Conservation (phyloP, 768 basidiomycete genomes). For the Tulasnella calospora region DNA sequence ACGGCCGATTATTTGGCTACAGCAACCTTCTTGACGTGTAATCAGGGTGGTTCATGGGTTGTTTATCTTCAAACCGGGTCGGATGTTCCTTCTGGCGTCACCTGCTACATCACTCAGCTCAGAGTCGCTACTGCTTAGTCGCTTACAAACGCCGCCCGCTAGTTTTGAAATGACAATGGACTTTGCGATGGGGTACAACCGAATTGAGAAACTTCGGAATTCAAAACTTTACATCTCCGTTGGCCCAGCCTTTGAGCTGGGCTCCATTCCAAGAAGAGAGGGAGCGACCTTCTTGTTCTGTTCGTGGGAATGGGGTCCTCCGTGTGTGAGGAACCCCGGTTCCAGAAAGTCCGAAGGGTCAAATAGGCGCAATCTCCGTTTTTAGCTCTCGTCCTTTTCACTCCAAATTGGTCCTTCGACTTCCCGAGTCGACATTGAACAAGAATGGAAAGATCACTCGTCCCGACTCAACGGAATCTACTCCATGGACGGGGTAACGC, state of each 20-base stretch:
- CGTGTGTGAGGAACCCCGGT: background rate
- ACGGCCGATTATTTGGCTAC: background rate
- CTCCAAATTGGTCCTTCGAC: background rate
- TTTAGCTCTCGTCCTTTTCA: background rate
- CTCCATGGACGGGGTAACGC: background rate
- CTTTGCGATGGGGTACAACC: background rate
- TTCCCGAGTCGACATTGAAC: background rate
- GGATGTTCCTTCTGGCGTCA: too few relatives aligned
- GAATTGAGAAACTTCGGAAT: background rate
- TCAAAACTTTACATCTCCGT: background rate
- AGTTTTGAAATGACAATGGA: background rate
- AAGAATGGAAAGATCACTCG: background rate
- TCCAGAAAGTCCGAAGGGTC: background rate
- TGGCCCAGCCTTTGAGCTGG: background rate
- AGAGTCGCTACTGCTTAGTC: too few relatives aligned
- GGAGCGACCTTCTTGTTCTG: background rate
- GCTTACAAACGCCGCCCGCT: background rate
- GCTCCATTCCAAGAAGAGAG: background rate
- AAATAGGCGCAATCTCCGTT: background rate
- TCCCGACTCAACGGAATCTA: too few relatives aligned
- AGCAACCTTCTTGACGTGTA: background rate
- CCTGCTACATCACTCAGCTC: too few relatives aligned
- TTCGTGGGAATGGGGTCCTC: background rate
- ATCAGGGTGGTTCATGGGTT: background rate
- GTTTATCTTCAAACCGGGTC: background rate